Percentiles rank a stretch among this genome's conserved stretches.
Evolutionary conservation across 371 early-diverging fungal species (phyloP).

Genomic region (Rhizopus arrhizus): DNA sequence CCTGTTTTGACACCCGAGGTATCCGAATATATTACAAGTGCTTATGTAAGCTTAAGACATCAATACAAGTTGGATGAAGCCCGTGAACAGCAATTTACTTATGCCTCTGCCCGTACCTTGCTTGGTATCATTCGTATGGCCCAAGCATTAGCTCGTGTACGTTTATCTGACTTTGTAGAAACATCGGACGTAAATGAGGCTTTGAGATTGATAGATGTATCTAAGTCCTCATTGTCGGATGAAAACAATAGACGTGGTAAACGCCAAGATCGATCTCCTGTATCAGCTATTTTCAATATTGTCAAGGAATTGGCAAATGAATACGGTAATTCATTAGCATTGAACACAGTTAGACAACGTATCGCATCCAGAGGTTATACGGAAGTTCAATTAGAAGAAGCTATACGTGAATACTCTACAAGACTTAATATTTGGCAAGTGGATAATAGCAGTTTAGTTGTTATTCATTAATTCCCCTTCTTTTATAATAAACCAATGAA

Average conservation of each 20-base stretch:
- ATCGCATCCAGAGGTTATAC: conserved; percentile 78
- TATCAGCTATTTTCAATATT: conserved; percentile 66
- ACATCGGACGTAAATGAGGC: conserved; percentile 95
- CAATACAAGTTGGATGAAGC: conserved; percentile 71
- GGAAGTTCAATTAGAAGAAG: conserved; percentile 71
- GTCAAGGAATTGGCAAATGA: conserved; percentile 29
- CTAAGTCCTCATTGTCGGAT: conserved; percentile 67
- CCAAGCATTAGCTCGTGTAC: conserved; percentile 52
- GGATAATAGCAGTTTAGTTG: conserved; percentile 63
- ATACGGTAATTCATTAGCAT: conserved; percentile 25
- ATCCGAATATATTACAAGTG: conserved; percentile 84
- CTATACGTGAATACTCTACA: conserved; percentile 66
- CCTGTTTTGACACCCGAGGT: conserved; percentile 79
- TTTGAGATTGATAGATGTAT: conserved; percentile 81
- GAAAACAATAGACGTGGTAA: conserved; percentile 43
- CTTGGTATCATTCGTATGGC: conserved; percentile 87
- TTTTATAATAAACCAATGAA: no score
- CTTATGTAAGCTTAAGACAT: conserved; percentile 83
- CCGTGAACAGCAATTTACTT: conserved; percentile 59
- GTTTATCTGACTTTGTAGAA: conserved; percentile 78
- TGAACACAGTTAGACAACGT: conserved; percentile 59
- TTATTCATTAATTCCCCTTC: conserved; percentile 38
- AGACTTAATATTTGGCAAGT: conserved; percentile 78
- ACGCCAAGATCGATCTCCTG: conserved; percentile 47
- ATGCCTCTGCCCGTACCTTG: conserved; percentile 81